Evolutionary conservation across 1,284 basidiomycete genomes (phyloP), one percentile per base, ranked within the genome.

Genomic region (Cutaneotrichosporon cutaneum): DNA sequence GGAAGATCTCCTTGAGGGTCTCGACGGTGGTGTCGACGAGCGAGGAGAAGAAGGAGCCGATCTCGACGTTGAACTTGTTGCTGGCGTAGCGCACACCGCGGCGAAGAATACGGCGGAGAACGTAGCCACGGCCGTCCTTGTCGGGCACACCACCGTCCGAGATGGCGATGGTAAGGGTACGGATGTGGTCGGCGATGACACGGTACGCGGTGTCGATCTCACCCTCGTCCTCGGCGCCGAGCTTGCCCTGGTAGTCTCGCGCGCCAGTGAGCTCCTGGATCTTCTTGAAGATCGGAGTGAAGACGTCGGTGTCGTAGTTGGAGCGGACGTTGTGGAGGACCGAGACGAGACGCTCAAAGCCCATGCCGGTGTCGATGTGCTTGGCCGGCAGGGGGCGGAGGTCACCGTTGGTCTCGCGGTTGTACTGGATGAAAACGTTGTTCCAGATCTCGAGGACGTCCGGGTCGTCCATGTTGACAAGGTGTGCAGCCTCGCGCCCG

Each of bases 401-500:
- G 18, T 87, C 86, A 57, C 90, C 90, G 65, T 94, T 90, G 45
- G 88, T 85, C 80, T 98, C 95, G 45, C 95, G 90, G 80, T 99
- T 99, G 83, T 90, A 99, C 74, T 97, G 94, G 75, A 99, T 98
- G 80, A 98, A 99, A 61, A 99, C 95, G 79, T 96, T 96, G 83
- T 99, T 99, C 95, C 95, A 99, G 72, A 99, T 94, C 81, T 99
- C 96, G 64, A 99, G 85, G 6, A 99, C 95, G 69, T 95, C 88
- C 4, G 96, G 94, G 76, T 99, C 95, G 77, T 99, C 95, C 72
- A 88, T 84, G 80, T 99, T 98, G 71, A 99, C 95, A 54, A 96
- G 87, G 71, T 89, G 83, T 2, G 94, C 86, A 50, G 94, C 95
- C 73, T 98, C 92, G 57, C 95, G 87, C 14, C 74, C 74, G 50